Evolutionary conservation across 495 filamentous ascomycete species (phyloP).

Genomic region (Cercophora scortea): DNA sequence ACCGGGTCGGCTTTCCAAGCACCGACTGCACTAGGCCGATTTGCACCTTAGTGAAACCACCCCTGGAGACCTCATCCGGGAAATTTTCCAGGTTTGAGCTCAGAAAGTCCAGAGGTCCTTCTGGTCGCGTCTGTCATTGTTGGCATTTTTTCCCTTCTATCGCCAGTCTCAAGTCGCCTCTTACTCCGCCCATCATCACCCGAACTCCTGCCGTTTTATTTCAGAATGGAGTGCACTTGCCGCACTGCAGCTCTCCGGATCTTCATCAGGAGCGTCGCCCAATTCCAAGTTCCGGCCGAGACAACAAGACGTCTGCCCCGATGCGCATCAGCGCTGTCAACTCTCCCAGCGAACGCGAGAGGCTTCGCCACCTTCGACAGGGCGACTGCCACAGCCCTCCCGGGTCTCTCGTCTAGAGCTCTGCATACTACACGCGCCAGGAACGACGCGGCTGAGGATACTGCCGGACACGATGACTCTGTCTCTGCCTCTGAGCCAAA

Average conservation of each 20-base stretch:
- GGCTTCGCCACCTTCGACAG: neutral
- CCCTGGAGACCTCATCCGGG: too few species aligned
- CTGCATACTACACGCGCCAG: neutral
- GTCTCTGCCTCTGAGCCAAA: neutral
- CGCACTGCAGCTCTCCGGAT: constrained; percentile 34
- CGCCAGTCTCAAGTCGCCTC: neutral
- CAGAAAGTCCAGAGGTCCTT: too few species aligned
- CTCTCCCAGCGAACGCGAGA: neutral
- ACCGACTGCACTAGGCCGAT: too few species aligned
- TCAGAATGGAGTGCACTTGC: constrained; percentile 41
- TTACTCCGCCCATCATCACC: neutral
- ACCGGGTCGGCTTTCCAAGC: too few species aligned
- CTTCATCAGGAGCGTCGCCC: constrained; percentile 42
- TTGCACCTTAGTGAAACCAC: too few species aligned
- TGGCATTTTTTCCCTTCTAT: neutral
- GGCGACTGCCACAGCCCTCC: too few species aligned
- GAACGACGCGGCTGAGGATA: neutral
- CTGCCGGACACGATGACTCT: neutral
- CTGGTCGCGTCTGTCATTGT: too few species aligned
- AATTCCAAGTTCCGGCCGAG: constrained; percentile 26
- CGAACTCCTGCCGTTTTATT: neutral
- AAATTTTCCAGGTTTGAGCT: too few species aligned
- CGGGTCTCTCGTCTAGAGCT: neutral
- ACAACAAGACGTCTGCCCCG: constrained; percentile 4
- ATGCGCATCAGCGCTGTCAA: neutral